These are phyloP conservation scores for Endothia cerciana DNA, from an alignment of 2,329 filamentous ascomycete species.

Conservation along the genomic window DNA sequence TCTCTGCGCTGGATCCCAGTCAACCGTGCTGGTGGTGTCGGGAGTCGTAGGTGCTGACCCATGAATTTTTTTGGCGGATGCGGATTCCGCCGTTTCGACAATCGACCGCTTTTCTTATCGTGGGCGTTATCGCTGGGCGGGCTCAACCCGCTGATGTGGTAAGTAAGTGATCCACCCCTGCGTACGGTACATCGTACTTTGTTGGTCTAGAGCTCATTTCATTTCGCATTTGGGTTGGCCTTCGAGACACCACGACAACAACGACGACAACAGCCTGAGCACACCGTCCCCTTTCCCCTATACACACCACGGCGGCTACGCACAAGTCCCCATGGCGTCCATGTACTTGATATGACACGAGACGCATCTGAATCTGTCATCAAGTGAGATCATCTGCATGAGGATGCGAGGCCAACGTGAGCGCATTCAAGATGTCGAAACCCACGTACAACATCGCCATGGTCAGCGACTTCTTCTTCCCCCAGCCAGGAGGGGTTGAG, in stretches of 20 bases:
- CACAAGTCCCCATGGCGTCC: not conserved
- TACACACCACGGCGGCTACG: not conserved
- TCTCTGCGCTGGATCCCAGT: not conserved
- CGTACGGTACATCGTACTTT: not conserved
- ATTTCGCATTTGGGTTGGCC: not conserved
- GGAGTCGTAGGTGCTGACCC: not conserved
- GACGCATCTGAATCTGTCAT: not conserved
- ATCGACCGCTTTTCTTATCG: constrained; percentile 41
- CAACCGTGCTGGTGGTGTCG: not conserved
- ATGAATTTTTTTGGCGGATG: constrained; percentile 34
- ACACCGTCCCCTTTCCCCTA: not conserved
- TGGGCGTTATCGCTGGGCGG: constrained; percentile 7
- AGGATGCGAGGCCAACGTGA: not conserved
- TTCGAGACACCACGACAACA: not conserved
- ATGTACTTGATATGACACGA: constrained; percentile 3
- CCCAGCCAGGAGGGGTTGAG: constrained; percentile 93
- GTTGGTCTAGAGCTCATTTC: not conserved
- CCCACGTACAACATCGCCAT: constrained; percentile 76
- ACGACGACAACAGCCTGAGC: not conserved
- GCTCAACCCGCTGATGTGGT: not conserved
- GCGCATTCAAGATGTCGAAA: constrained; percentile 49
- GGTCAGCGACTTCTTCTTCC: constrained; percentile 99
- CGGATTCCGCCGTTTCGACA: constrained; percentile 39
- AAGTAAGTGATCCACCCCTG: not conserved
- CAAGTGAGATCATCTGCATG: constrained; percentile 6